Base-by-base conservation (phyloP, 2,329 filamentous ascomycete genomes). In the Thielaviopsis populi region DNA sequence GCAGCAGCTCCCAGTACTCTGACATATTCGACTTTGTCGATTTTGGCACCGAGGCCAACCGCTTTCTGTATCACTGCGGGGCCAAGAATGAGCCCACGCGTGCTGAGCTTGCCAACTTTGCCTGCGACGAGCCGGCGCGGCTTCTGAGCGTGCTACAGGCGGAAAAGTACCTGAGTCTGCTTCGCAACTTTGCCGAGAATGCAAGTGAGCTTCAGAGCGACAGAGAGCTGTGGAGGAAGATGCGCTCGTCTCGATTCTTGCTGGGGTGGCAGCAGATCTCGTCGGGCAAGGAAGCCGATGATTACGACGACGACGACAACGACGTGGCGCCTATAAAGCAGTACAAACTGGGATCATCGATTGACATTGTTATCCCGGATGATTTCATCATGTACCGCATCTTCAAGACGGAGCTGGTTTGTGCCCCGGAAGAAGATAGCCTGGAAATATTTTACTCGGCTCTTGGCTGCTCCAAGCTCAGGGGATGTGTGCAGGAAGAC, bases 1-100 rank as follows among this genome's bases (percentile, higher is more conserved):
- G 94, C 8, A 85, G 68, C 33, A 84, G 80, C 5, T 72, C 75
- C 1, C 79, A 78, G 7, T 99, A 95, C 70, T 87, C 84, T 11
- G 88, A 95, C 40, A 95, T 99, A 40, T 96, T 99, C 68, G 91
- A 97, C 71, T 99, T 96, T 73, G 91, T 97, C 15, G 89, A 97
- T 72, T 99, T 96, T 75, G 91, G 92, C 0, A 76, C 80, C 41
- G 85, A 92, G 71, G 92, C 89, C 1, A 97, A 97, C 70, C 79
- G 87, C 0, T 99, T 99, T 70, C 76, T 99, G 19, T 83, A 91
- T 69, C 88, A 89, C 67, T 89, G 91, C 68, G 94, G 94, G 10
- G 92, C 91, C 2, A 96, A 95, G 74, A 85, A 83, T 67, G 92
- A 99, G 73, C 94, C 94, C 3, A 95, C 87, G 2, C 94, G 89